These are phyloP conservation scores for Chaetomium tenue DNA, from an alignment of 495 filamentous ascomycete species.

Conservation along the genomic window DNA sequence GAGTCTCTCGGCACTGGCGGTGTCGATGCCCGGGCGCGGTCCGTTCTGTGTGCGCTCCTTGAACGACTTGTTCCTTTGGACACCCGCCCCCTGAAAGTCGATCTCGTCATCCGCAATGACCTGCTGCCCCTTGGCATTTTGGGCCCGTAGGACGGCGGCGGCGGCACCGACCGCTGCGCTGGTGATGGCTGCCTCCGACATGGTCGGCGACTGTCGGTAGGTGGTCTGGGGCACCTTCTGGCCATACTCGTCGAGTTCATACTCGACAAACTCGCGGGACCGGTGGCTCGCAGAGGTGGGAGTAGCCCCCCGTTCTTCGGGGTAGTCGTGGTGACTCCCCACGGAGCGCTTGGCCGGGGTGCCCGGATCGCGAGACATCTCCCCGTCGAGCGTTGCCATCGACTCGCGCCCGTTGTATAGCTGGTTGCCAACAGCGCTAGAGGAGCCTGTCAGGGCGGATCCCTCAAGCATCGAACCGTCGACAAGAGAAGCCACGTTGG, in stretches of 20 bases:
- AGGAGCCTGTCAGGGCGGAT: constrained; percentile 62
- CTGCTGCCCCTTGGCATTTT: constrained; percentile 37
- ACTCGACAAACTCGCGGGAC: constrained; percentile 39
- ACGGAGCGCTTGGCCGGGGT: constrained; percentile 43
- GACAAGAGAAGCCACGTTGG: constrained; percentile 80
- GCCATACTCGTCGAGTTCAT: constrained; percentile 56
- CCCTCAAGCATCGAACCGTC: constrained; percentile 81
- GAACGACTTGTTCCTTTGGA: constrained; percentile 52
- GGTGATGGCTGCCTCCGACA: constrained; percentile 52
- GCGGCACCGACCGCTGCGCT: constrained; percentile 52
- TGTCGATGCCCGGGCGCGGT: constrained; percentile 57
- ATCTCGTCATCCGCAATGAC: constrained; percentile 32
- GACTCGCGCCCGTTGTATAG: constrained; percentile 37
- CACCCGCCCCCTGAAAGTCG: constrained; percentile 38
- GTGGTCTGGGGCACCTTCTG: constrained; percentile 47
- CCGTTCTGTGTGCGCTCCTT: constrained; percentile 54
- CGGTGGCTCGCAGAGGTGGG: constrained; percentile 33
- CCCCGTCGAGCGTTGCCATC: constrained; percentile 40
- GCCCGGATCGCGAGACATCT: constrained; percentile 28
- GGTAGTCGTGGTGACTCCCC: constrained; percentile 33
- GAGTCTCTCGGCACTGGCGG: constrained; percentile 71
- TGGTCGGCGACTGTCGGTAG: constrained; percentile 46
- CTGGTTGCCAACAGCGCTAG: constrained; percentile 36
- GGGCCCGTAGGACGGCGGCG: constrained; percentile 44
- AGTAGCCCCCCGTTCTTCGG: constrained; percentile 20